A percentile compares a stretch with the other conserved stretches of the same genome.
Evolutionary conservation across 1,284 basidiomycete species (phyloP).

Genomic region (Pulveroboletus sp.): DNA sequence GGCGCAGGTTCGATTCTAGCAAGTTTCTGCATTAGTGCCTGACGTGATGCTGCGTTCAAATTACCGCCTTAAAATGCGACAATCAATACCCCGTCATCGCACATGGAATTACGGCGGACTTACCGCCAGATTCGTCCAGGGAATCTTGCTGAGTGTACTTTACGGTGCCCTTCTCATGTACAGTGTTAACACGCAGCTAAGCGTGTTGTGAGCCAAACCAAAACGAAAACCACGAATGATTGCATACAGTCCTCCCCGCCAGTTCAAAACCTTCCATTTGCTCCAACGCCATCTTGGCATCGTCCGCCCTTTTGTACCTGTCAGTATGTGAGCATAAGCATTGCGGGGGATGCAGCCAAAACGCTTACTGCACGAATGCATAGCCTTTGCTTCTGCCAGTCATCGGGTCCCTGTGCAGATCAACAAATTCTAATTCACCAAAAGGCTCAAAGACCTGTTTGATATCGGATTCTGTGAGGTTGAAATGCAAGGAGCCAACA

Average conservation of each 20-base stretch:
- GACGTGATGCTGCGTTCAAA: conserved; percentile 92
- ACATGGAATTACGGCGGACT: not conserved
- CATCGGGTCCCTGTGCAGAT: conserved; percentile 91
- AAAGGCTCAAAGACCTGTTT: conserved; percentile 99
- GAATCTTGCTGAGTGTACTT: conserved; percentile 76
- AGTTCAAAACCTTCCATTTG: conserved; percentile 99
- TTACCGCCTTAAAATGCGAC: conserved; percentile 66
- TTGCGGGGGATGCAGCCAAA: not conserved
- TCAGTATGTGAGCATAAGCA: conserved; percentile 1
- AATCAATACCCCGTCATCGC: conserved; percentile 13
- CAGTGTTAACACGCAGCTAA: conserved; percentile 86
- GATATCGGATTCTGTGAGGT: conserved; percentile 94
- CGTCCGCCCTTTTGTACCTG: conserved; percentile 85
- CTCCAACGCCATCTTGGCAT: conserved; percentile 94
- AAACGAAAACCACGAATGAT: not conserved
- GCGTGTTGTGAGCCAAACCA: conserved; percentile 9
- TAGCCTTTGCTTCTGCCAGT: conserved; percentile 97
- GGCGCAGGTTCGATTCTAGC: conserved; percentile 80
- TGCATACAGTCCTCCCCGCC: conserved; percentile 84
- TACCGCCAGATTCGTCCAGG: conserved; percentile 82
- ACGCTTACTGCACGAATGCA: conserved; percentile 89
- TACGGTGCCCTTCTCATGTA: conserved; percentile 83
- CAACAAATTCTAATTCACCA: conserved; percentile 96
- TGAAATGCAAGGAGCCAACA: conserved; percentile 95
- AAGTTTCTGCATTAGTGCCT: conserved; percentile 99